A percentile compares a stretch with the other conserved stretches of the same genome.
Conservation (phyloP, 495 filamentous ascomycete genomes). For the Recurvomyces mirabilis region DNA sequence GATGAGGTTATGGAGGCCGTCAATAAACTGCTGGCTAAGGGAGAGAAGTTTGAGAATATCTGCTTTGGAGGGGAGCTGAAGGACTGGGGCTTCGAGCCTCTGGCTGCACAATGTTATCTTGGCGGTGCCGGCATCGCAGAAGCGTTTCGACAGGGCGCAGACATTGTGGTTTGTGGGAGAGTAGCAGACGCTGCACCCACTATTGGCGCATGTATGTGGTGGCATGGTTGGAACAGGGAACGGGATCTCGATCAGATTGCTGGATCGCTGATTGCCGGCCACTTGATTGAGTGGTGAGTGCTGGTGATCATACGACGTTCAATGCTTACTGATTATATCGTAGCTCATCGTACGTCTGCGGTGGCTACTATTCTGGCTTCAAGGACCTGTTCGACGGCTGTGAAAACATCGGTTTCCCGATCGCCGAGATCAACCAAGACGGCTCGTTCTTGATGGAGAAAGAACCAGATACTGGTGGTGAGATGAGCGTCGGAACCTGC, state of each 20-base stretch:
- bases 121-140: conserved; percentile 33
- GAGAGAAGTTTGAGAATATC: conserved; percentile 12
- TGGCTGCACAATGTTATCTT: conserved; percentile 30
- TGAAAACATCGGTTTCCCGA: conserved; percentile 25
- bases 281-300: conserved; percentile 25
- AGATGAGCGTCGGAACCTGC: conserved; percentile 39
- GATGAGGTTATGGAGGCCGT: conserved; percentile 16
- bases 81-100: conserved; percentile 13
- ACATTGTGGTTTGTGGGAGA: conserved; percentile 27
- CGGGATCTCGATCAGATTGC: conserved; percentile 24
- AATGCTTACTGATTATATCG: conserved; percentile 44
- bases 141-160: conserved; percentile 24
- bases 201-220: conserved; percentile 28
- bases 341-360: conserved; percentile 44
- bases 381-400: conserved; percentile 22
- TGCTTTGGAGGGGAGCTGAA: conserved; percentile 9
- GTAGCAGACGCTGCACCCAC: conserved; percentile 26
- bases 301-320: not conserved
- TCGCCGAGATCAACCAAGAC: conserved; percentile 22
- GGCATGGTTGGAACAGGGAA: conserved; percentile 28
- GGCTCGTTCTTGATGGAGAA: conserved; percentile 23
- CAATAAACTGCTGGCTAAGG: conserved; percentile 2
- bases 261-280: conserved; percentile 23
- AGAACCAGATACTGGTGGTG: conserved; percentile 22
- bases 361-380: conserved; percentile 42